phyloP scores from a whole-genome alignment of 192 early-diverging fungal genomes.

The Coemansia sp. region DNA sequence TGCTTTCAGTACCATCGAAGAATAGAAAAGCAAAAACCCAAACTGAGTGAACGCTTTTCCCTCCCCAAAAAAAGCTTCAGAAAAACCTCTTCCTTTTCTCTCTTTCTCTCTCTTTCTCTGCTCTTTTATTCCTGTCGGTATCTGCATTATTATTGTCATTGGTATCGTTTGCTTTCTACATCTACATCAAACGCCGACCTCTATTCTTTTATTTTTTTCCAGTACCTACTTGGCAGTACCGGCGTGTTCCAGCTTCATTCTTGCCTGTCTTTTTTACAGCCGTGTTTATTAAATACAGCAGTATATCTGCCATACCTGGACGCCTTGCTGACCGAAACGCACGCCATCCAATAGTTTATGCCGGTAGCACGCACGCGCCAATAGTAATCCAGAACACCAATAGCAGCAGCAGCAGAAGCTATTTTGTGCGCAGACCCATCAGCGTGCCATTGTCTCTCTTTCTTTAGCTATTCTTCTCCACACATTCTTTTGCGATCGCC shows the following conservation, averaged over 20 bases:
- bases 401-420: not conserved
- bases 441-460: not conserved
- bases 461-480: not conserved
- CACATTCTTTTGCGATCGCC: not conserved
- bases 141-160: not conserved
- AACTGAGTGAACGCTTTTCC: not conserved
- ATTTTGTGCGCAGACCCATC: not conserved
- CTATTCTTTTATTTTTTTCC: not conserved
- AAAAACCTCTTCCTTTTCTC: not conserved
- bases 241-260: not conserved
- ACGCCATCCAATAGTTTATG: constrained; percentile 7
- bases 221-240: not conserved
- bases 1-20: too few relatives aligned
- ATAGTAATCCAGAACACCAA: not conserved
- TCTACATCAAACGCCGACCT: too few relatives aligned
- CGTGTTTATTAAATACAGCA: not conserved
- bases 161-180: not conserved
- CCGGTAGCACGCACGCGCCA: constrained; percentile 1
- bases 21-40: too few relatives aligned
- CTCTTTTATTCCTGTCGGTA: not conserved
- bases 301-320: constrained; percentile 4
- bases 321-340: constrained; percentile 1
- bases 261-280: not conserved
- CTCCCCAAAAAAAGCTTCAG: not conserved
- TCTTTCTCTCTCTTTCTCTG: not conserved